A percentile compares a stretch with the other conserved stretches of the same genome.
Conservation (phyloP, 768 basidiomycete genomes). For the Strobilomyces confusus region DNA sequence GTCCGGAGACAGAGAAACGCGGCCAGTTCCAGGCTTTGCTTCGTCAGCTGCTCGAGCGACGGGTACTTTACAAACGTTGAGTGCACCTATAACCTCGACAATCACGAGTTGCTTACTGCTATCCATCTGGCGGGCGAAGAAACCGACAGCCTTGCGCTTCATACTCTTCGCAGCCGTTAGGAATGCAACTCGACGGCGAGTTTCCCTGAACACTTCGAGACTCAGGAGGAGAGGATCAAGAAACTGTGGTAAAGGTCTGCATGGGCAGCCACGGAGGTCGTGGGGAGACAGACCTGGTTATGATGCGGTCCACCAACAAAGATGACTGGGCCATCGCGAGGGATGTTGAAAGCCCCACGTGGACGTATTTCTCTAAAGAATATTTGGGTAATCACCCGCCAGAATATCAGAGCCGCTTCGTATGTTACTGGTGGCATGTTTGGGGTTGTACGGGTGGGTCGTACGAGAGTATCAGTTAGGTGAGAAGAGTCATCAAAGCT, state of each 20-base stretch:
- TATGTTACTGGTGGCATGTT: slow-evolving; percentile 41
- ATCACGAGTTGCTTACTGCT: slow-evolving; percentile 57
- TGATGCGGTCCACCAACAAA: slow-evolving; percentile 92
- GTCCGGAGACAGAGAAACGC: slow-evolving; percentile 61
- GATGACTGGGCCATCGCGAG: slow-evolving; percentile 83
- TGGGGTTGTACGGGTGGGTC: neutral
- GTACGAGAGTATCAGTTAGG: slow-evolving; percentile 4
- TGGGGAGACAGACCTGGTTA: slow-evolving; percentile 62
- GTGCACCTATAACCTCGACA: slow-evolving; percentile 1
- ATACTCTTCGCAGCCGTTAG: slow-evolving; percentile 88
- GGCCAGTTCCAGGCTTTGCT: slow-evolving; percentile 71
- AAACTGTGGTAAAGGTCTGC: slow-evolving; percentile 52
- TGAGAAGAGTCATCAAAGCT: slow-evolving; percentile 5
- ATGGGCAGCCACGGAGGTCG: slow-evolving; percentile 7
- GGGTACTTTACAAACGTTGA: slow-evolving; percentile 57
- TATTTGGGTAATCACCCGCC: slow-evolving; percentile 81
- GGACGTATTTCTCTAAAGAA: slow-evolving; percentile 97
- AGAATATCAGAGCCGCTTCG: slow-evolving; percentile 78
- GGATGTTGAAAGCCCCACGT: slow-evolving; percentile 92
- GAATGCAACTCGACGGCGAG: slow-evolving; percentile 76
- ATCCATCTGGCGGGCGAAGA: slow-evolving; percentile 77
- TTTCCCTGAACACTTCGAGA: slow-evolving; percentile 83
- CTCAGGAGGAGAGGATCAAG: slow-evolving; percentile 85
- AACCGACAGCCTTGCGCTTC: slow-evolving; percentile 73
- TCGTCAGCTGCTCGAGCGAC: slow-evolving; percentile 89